These are phyloP conservation scores for Yamadazyma laniorum DNA, from an alignment of 805 yeast species.

Conservation along the genomic window DNA sequence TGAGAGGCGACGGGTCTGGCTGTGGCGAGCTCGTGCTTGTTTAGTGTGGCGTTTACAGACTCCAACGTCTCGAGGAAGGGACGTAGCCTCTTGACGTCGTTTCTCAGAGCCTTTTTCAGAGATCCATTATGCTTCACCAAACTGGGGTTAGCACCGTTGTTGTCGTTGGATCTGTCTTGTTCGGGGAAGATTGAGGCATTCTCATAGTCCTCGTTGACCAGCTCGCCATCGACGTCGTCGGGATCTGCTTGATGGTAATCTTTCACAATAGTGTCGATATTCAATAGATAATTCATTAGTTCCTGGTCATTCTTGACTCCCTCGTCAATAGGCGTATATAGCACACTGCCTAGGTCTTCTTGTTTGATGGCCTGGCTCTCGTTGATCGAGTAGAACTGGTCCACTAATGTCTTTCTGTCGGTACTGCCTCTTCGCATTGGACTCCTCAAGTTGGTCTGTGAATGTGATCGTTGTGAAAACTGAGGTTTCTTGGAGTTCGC, in stretches of 20 bases:
- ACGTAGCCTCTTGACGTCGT: background rate
- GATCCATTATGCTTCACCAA: too few species aligned
- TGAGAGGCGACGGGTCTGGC: background rate
- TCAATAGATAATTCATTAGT: constrained; percentile 25
- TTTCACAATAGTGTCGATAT: constrained; percentile 23
- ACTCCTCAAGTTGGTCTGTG: constrained; percentile 7
- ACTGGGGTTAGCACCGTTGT: background rate
- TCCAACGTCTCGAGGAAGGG: constrained; percentile 12
- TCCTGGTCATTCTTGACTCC: constrained; percentile 15
- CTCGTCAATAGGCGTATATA: constrained; percentile 8
- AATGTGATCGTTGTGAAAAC: constrained; percentile 7
- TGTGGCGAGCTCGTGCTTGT: background rate
- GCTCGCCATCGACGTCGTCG: background rate
- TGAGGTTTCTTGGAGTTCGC: constrained; percentile 1
- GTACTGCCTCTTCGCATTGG: constrained; percentile 3
- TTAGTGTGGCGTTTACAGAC: constrained; percentile 4
- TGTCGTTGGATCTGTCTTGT: background rate
- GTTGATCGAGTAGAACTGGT: constrained; percentile 28
- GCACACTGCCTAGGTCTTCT: constrained; percentile 6
- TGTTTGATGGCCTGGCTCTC: constrained; percentile 15
- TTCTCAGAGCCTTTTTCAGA: background rate
- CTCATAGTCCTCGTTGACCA: background rate
- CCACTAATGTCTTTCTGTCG: constrained; percentile 37
- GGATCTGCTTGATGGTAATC: constrained; percentile 4
- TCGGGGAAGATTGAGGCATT: background rate